Percentiles rank a stretch among this genome's conserved stretches.
phyloP scores from a whole-genome alignment of 2,329 filamentous ascomycete species.

The Aspergillus sp. region DNA sequence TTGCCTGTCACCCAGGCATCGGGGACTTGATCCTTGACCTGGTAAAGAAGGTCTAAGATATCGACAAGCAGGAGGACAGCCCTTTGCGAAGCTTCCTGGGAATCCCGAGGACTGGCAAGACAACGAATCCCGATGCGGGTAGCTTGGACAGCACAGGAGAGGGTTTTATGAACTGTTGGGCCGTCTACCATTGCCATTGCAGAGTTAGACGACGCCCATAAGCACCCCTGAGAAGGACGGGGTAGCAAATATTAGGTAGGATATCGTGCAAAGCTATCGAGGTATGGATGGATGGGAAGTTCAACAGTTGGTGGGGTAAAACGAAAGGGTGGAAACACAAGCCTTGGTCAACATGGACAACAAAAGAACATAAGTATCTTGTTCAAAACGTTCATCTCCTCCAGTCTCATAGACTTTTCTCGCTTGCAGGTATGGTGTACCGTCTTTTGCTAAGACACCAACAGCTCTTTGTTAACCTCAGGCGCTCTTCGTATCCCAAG shows the following conservation, averaged over 20 bases:
- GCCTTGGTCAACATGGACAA: background rate
- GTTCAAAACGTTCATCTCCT: too few relatives aligned
- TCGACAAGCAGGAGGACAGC: constrained; percentile 16
- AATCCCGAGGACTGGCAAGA: constrained; percentile 14
- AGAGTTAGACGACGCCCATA: background rate
- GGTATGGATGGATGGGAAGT: background rate
- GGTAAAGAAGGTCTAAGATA: constrained; percentile 16
- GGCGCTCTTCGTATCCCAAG: too few relatives aligned
- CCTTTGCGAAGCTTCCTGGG: constrained; percentile 17
- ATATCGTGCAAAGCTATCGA: background rate
- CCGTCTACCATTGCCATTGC: background rate
- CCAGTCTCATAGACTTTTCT: too few relatives aligned
- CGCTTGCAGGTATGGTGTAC: too few relatives aligned
- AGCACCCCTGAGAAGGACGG: background rate
- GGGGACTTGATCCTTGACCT: constrained; percentile 15
- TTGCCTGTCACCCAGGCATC: constrained; percentile 11
- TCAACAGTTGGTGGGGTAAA: background rate
- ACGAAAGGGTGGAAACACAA: background rate
- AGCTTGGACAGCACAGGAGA: constrained; percentile 11
- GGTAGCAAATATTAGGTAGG: background rate
- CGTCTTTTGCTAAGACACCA: too few relatives aligned
- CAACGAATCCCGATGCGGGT: constrained; percentile 16
- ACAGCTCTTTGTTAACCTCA: too few relatives aligned
- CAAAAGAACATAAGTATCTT: background rate
- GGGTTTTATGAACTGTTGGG: constrained; percentile 6